Conservation (phyloP, 2,329 filamentous ascomycete genomes). For the Cercospora citrullina region DNA sequence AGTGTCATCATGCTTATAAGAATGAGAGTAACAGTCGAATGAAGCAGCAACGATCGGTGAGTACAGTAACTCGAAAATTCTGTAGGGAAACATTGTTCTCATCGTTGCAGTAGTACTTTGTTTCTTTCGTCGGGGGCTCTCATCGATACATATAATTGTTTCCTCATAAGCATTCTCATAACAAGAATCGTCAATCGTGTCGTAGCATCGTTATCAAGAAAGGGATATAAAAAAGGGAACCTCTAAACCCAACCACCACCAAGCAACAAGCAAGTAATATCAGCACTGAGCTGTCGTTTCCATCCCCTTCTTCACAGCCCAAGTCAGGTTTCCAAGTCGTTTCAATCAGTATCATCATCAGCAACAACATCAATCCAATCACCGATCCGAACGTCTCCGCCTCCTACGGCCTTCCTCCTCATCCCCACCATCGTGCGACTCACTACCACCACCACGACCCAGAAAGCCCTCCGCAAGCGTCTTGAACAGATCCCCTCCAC, state of each 20-base stretch:
- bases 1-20: background rate
- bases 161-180: background rate
- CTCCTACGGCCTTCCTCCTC: slow-evolving; percentile 24
- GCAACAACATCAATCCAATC: slow-evolving; percentile 4
- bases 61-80: background rate
- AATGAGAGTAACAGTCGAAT: no score
- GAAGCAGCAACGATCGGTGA: no score
- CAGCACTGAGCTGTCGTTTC: background rate
- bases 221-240: background rate
- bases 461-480: slow-evolving; percentile 28
- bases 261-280: background rate
- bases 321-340: background rate
- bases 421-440: slow-evolving; percentile 14
- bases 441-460: slow-evolving; percentile 13
- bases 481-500: slow-evolving; percentile 33
- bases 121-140: background rate
- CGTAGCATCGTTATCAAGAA: background rate
- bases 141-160: background rate
- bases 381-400: slow-evolving; percentile 24
- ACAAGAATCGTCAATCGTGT: background rate
- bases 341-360: background rate
- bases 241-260: background rate
- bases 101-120: background rate
- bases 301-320: background rate
- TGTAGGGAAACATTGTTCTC: background rate